phyloP scores from a whole-genome alignment of 768 basidiomycete species.

The Pleurotus pulmonarius region DNA sequence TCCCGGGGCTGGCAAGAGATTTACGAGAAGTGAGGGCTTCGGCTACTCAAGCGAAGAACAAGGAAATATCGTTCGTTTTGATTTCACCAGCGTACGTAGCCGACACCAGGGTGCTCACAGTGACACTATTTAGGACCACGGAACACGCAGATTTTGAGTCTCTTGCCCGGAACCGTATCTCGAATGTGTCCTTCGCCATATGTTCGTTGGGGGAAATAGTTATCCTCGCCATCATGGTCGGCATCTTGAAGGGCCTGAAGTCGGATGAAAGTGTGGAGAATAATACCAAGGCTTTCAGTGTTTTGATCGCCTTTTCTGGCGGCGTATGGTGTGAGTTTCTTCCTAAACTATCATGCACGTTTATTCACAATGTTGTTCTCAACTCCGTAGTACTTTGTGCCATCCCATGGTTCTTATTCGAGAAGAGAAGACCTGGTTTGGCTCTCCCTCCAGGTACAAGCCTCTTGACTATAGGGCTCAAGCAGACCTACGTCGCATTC shows the following conservation, averaged over 20 bases:
- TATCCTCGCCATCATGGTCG: slow-evolving; percentile 69
- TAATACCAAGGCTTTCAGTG: slow-evolving; percentile 73
- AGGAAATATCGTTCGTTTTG: slow-evolving; percentile 42
- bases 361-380: background rate
- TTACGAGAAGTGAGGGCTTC: slow-evolving; percentile 66
- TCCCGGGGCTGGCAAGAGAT: slow-evolving; percentile 70
- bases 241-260: slow-evolving; percentile 65
- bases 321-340: slow-evolving; percentile 63
- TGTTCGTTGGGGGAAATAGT: slow-evolving; percentile 68
- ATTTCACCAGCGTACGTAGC: no score
- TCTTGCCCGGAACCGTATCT: slow-evolving; percentile 66
- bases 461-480: slow-evolving; percentile 62
- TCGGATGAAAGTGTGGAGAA: slow-evolving; percentile 60
- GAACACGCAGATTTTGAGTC: slow-evolving; percentile 57
- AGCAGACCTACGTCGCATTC: slow-evolving; percentile 60
- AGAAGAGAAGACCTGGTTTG: slow-evolving; percentile 66
- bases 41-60: slow-evolving; percentile 29
- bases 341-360: background rate
- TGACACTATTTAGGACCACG: slow-evolving; percentile 26
- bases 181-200: slow-evolving; percentile 71
- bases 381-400: slow-evolving; percentile 52
- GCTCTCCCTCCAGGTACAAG: slow-evolving; percentile 50
- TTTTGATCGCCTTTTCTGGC: slow-evolving; percentile 75
- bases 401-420: slow-evolving; percentile 70
- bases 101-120: background rate